phyloP scores from a whole-genome alignment of 495 filamentous ascomycete genomes.

The Penicillium nucicola region DNA sequence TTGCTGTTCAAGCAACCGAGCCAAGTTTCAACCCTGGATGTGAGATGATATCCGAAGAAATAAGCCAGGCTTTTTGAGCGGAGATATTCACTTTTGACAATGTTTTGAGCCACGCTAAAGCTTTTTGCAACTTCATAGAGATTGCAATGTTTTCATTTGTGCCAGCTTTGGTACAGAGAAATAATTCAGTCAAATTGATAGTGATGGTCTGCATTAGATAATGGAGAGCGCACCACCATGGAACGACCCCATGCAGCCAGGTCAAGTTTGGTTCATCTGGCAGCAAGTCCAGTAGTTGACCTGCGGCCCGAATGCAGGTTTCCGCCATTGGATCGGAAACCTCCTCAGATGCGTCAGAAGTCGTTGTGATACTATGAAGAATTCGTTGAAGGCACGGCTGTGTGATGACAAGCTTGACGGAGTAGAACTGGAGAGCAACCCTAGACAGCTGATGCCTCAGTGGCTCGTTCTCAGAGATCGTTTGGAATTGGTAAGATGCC shows the following conservation, averaged over 20 bases:
- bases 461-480: constrained; percentile 9
- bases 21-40: too few species aligned
- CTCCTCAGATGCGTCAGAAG: constrained; percentile 12
- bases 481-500: constrained; percentile 37
- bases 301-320: constrained; percentile 48
- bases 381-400: constrained; percentile 56
- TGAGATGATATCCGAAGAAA: too few species aligned
- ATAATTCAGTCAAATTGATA: constrained; percentile 40
- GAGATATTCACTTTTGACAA: too few species aligned
- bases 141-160: too few species aligned
- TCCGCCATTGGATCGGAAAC: constrained; percentile 44
- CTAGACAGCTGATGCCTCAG: constrained; percentile 25
- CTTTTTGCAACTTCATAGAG: too few species aligned
- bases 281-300: constrained; percentile 46
- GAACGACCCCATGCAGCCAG: constrained; percentile 43
- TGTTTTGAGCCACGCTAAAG: too few species aligned
- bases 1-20: too few species aligned
- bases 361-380: constrained; percentile 16
- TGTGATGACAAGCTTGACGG: constrained; percentile 51
- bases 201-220: too few species aligned
- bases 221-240: constrained; percentile 61
- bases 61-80: too few species aligned
- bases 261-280: constrained; percentile 29
- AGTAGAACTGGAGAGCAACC: constrained; percentile 51
- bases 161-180: background rate